A percentile compares a stretch with the other conserved stretches of the same genome.
phyloP scores from a whole-genome alignment of 2,329 filamentous ascomycete species.

The Calonectria multiphialidica region DNA sequence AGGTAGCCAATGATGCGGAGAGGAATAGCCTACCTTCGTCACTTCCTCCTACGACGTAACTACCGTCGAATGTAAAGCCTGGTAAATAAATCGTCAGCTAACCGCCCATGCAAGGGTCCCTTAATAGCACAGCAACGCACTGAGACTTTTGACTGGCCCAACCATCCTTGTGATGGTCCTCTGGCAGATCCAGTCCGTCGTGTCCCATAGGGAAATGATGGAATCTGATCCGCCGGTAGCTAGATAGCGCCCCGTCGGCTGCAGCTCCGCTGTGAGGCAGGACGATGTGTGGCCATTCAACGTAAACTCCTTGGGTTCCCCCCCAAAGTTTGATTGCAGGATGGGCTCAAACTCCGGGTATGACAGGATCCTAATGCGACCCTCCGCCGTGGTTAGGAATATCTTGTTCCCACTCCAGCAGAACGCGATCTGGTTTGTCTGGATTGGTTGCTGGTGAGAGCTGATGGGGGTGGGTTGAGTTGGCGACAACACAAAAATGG shows the following conservation, averaged over 20 bases:
- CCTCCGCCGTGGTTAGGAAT: slow-evolving; percentile 78
- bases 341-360: slow-evolving; percentile 74
- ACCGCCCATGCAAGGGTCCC: neutral
- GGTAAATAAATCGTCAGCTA: slow-evolving; percentile 27
- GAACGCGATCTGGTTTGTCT: slow-evolving; percentile 81
- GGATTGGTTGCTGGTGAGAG: slow-evolving; percentile 70
- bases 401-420: slow-evolving; percentile 79
- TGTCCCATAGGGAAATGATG: slow-evolving; percentile 83
- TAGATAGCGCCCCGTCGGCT: slow-evolving; percentile 77
- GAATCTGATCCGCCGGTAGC: slow-evolving; percentile 83
- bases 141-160: slow-evolving; percentile 77
- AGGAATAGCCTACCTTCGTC: slow-evolving; percentile 70
- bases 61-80: slow-evolving; percentile 85
- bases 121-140: slow-evolving; percentile 53
- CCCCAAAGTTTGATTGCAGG: slow-evolving; percentile 60
- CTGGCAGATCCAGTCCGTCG: slow-evolving; percentile 80
- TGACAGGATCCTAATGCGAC: slow-evolving; percentile 76
- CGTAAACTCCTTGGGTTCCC: slow-evolving; percentile 65
- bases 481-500: slow-evolving; percentile 72
- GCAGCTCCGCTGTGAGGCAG: slow-evolving; percentile 76
- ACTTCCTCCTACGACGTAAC: slow-evolving; percentile 79
- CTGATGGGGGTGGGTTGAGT: slow-evolving; percentile 66
- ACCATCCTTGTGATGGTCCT: slow-evolving; percentile 77
- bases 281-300: slow-evolving; percentile 81
- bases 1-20: neutral